Evolutionary conservation across 805 yeast genomes (phyloP).

Genomic region (Ascoidea rubescens): DNA sequence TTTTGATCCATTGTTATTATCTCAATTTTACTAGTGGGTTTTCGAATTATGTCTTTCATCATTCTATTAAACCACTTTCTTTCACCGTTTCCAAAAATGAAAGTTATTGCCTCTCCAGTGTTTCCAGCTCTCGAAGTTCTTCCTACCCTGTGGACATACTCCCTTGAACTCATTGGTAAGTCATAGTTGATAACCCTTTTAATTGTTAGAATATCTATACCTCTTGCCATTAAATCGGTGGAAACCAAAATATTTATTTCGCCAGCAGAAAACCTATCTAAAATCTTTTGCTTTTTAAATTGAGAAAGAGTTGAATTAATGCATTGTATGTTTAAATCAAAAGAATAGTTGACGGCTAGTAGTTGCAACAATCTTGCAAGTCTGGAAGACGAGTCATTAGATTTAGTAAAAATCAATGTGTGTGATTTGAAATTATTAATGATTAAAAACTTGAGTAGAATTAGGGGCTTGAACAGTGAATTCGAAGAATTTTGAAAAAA

Average conservation of each 20-base stretch:
- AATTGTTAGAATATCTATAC: slow-evolving; percentile 67
- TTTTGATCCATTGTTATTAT: slow-evolving; percentile 20
- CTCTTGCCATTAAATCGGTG: slow-evolving; percentile 93
- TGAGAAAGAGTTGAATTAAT: slow-evolving; percentile 47
- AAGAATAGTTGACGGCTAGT: slow-evolving; percentile 18
- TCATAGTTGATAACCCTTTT: slow-evolving; percentile 81
- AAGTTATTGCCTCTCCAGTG: slow-evolving; percentile 58
- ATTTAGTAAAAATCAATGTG: slow-evolving; percentile 52
- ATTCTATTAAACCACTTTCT: slow-evolving; percentile 42
- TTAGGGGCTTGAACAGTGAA: slow-evolving; percentile 52
- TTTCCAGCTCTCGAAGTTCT: slow-evolving; percentile 93
- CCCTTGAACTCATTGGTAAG: slow-evolving; percentile 75
- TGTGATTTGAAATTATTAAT: slow-evolving; percentile 19
- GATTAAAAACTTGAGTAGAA: slow-evolving; percentile 41
- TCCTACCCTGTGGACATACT: slow-evolving; percentile 92
- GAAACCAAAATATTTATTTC: slow-evolving; percentile 45
- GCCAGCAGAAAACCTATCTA: slow-evolving; percentile 45
- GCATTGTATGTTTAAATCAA: slow-evolving; percentile 21
- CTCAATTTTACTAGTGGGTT: slow-evolving; percentile 18
- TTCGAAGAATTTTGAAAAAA: slow-evolving; percentile 16
- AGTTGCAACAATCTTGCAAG: slow-evolving; percentile 45
- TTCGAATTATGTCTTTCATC: slow-evolving; percentile 39
- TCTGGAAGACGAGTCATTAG: slow-evolving; percentile 82
- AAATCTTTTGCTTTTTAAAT: slow-evolving; percentile 36
- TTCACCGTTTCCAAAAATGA: slow-evolving; percentile 73